Base-by-base conservation (phyloP, 1,139 yeast genomes). In the Oligophagozyma castellii region DNA sequence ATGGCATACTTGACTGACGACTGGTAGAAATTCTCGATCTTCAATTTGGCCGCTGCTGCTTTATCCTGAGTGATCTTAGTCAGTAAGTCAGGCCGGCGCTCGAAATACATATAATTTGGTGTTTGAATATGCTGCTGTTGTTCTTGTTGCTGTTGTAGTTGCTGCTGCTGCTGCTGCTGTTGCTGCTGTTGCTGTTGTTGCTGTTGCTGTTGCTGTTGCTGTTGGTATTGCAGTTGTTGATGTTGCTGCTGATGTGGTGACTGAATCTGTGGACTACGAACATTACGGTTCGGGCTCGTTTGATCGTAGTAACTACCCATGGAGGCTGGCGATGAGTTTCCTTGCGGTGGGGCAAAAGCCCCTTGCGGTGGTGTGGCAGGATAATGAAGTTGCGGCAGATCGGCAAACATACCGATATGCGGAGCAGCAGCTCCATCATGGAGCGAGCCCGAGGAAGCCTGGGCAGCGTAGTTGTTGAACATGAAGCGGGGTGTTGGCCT, bases 41-140 rank as follows among this genome's bases (percentile, higher is more conserved):
- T 72, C 30, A 78, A 55, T 53, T 77, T 77, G 22, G 75, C 71
- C 5, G 81, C 75, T 2, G 83, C 68, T 1, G 89, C 80, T 42
- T 70, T 73, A 45, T 78, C 89, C 46, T 76, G 86, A 1, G 81
- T 62, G 8, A 62, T 48, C 39, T 75, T 74, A 25, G 72, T 66
- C 45, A 78, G 61, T 43, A 67, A 61, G 38, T 79, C 92, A 0
- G 96, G 95, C 45, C 80, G 84, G 40, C 96, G 71, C 46, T 78
- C 86, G 56, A 86, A 79, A 46, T 73, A 69, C 32, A 78, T 83
- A 42, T 76, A 75, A 37, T 62, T 63, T 20, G 39, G 31, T 18
- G 20, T 7, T 7, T 18, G 20, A 18, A 18, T 38, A 20, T 36
- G 44, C n/a, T 30, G 32, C 21, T 38, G 42, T 12, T 33, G 40